A percentile compares a stretch with the other conserved stretches of the same genome.
Conservation (phyloP, 345 rosid genomes). For the Moringa oleifera region DNA sequence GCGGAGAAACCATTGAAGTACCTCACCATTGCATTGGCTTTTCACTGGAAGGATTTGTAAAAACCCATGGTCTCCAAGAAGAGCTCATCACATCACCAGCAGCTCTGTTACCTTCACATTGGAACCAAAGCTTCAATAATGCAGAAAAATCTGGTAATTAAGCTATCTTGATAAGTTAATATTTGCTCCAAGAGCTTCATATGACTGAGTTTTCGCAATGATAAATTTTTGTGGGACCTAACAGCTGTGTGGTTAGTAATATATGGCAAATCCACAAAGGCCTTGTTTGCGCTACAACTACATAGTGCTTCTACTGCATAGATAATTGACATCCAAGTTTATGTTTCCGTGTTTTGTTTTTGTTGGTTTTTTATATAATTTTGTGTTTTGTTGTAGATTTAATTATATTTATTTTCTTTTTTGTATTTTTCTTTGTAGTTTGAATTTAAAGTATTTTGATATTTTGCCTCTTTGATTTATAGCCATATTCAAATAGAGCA, state of each 20-base stretch:
- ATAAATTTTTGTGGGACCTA: background rate
- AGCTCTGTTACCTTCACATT: slow-evolving; percentile 40
- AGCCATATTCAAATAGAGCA: too few species aligned
- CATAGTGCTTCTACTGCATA: too few species aligned
- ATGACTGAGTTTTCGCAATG: background rate
- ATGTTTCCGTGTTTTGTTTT: too few species aligned
- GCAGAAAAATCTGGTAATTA: slow-evolving; percentile 52
- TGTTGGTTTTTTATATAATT: too few species aligned
- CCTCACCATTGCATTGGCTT: slow-evolving; percentile 57
- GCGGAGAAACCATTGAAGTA: slow-evolving; percentile 73
- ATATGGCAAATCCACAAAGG: too few species aligned
- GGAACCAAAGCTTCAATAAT: slow-evolving; percentile 46
- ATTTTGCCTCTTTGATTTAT: too few species aligned
- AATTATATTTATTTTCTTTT: too few species aligned
- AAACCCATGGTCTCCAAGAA: slow-evolving; percentile 46
- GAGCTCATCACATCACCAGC: slow-evolving; percentile 67
- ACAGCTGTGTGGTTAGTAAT: background rate
- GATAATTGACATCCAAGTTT: too few species aligned
- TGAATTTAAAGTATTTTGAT: too few species aligned
- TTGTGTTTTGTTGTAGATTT: too few species aligned
- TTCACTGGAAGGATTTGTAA: slow-evolving; percentile 74
- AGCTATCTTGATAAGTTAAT: background rate
- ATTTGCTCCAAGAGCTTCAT: background rate
- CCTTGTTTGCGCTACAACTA: too few species aligned
- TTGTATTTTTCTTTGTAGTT: too few species aligned